Evolutionary conservation across 257 asterid genomes (phyloP), one percentile per base, ranked within the genome.

Genomic region (Schizonepeta tenuifolia): DNA sequence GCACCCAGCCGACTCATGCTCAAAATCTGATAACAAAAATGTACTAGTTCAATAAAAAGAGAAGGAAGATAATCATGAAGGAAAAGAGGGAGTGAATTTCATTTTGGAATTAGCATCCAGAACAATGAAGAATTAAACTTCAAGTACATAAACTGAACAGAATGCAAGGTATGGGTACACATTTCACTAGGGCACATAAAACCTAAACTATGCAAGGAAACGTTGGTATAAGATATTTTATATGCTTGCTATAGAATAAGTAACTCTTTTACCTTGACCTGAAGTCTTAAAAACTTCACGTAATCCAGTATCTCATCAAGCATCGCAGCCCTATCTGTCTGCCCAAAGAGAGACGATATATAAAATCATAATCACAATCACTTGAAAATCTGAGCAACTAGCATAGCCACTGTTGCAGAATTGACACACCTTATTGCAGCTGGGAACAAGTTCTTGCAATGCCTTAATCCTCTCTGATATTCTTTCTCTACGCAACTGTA

Each of bases 1-100:
- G 89, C 97, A 38, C 96, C 97, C 21, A 86, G 89, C 86, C 97
- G 83, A 74, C 96, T 89, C 95, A 91, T 91, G 90, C 96, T 91
- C 79, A 89, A 75, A 35, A 89, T 94, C 96, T 90, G 84, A 57
- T 9, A 10, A 58, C 69, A 71, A 18, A 33, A 20, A 55, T 69
- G 17, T 46, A 33, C 24, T 43, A 20, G 74, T 51, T 20, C 4
- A 62, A 4, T 17, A 38, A 35, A 35, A 44, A 43, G 36, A 50
- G 35, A 49, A 73, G 11, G 17, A 12, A 22, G 7, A 44, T 22
- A 43, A n/a, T 13, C 22, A 18, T 8, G 53, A 15, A 24, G 44
- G 74, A 22, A 9, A 11, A 75, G 26, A 56, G 62, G 53, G 2
- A 38, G 2, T 7, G 0, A 18, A 2, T 15, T 44, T 44, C 51